Evolutionary conservation across 148 eudicot species (phyloP), one percentile per base, ranked within the genome.

Genomic region (Silene latifolia): DNA sequence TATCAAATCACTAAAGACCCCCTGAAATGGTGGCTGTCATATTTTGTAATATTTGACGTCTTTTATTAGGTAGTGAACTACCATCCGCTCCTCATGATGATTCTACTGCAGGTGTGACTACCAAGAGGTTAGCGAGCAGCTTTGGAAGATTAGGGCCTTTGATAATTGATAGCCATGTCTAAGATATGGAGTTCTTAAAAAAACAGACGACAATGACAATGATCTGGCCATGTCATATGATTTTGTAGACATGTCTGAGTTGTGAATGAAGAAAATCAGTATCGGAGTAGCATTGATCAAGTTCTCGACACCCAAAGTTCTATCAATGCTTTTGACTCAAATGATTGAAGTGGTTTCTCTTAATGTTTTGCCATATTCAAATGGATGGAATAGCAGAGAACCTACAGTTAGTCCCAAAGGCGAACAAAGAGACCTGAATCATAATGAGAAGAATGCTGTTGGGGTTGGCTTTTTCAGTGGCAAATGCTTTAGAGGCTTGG

Each of bases 401-500:
- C 62, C 82, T 35, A 73, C 24, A 63, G 72, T 72, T 27, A 27
- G 29, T 27, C 3, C 29, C 9, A 74, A 74, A 66, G 68, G 44
- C 72, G 83, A 77, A 70, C 58, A 59, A 56, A 83, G 76, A 19
- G 80, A 77, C 75, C 58, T 75, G 56, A 84, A 78, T 74, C 77
- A 80, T 56, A 67, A 51, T 78, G 65, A 71, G 53, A 90, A 85
- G 59, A 79, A 77, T 56, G 73, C 87, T 77, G 76, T 83, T 71
- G 78, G 82, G 66, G 72, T 70, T 65, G 88, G 86, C 90, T 95
- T 79, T 39, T 95, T 88, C 56, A 95, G 97, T 78, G 72, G 83
- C 80, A 92, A 92, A 68, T 79, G 88, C 11, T 92, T 95, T 65
- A 83, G 73, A 72, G 96, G 89, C 42, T 44, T 87, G 76, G 89